Percentiles rank a stretch among this genome's conserved stretches.
Conservation (phyloP, 768 basidiomycete genomes). For the Lentinula lateritia region DNA sequence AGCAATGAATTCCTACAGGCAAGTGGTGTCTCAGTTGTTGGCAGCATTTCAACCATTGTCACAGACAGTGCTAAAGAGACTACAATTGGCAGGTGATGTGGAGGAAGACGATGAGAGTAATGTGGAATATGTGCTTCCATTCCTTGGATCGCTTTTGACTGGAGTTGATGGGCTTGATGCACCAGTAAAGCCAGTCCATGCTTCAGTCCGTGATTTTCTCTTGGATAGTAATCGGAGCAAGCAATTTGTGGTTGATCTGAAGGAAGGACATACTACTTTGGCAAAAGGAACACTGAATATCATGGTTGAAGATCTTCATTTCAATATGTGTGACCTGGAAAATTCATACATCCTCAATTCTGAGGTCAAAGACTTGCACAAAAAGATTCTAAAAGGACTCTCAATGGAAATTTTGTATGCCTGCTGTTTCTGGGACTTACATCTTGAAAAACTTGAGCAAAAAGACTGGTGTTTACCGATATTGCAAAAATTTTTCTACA, state of each 20-base stretch:
- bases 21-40: background rate
- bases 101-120: background rate
- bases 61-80: background rate
- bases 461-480: background rate
- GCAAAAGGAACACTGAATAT: background rate
- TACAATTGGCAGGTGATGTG: background rate
- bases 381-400: background rate
- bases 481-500: background rate
- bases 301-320: background rate
- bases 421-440: background rate
- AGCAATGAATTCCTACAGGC: background rate
- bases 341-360: background rate
- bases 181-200: background rate
- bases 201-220: background rate
- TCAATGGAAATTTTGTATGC: background rate
- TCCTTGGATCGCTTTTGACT: background rate
- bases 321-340: background rate
- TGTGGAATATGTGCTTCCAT: background rate
- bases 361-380: background rate
- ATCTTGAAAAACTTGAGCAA: background rate
- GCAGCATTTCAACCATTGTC: constrained; percentile 1
- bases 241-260: background rate
- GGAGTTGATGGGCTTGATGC: background rate
- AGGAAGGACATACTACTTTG: background rate
- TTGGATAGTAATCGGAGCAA: background rate